Evolutionary conservation across 2,329 filamentous ascomycete genomes (phyloP).

Genomic region (Botrytis paeoniae): DNA sequence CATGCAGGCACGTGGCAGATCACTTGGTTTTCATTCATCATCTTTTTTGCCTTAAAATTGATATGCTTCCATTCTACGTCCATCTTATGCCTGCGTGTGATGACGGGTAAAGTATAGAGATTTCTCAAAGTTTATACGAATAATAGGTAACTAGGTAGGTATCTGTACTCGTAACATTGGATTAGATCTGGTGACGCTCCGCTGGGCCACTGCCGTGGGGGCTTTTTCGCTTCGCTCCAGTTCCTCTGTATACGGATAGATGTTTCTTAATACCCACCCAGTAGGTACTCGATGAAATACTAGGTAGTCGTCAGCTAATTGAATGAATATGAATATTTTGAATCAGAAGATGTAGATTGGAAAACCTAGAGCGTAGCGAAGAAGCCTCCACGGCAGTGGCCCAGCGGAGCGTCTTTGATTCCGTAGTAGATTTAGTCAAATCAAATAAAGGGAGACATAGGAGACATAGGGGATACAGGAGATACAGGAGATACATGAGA

Average conservation of each 20-base stretch:
- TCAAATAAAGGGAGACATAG: not conserved
- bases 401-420: not conserved
- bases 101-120: not conserved
- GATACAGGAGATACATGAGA: not conserved
- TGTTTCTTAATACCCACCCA: not conserved
- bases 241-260: not conserved
- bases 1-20: not conserved
- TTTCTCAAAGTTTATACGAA: not conserved
- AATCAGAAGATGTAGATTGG: not conserved
- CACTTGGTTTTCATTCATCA: not conserved
- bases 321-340: not conserved
- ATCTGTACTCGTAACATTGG: too few species aligned
- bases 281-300: not conserved
- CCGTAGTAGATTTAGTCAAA: not conserved
- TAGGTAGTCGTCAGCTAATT: not conserved
- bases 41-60: not conserved
- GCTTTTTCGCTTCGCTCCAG: constrained; percentile 7
- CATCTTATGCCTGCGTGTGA: not conserved
- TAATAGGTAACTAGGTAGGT: too few species aligned
- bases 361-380: not conserved
- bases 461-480: not conserved
- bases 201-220: not conserved
- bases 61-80: not conserved
- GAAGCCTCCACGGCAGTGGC: constrained; percentile 2
- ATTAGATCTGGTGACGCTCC: not conserved